phyloP scores from a whole-genome alignment of 257 asterid species.

The Primulina huaijiensis region DNA sequence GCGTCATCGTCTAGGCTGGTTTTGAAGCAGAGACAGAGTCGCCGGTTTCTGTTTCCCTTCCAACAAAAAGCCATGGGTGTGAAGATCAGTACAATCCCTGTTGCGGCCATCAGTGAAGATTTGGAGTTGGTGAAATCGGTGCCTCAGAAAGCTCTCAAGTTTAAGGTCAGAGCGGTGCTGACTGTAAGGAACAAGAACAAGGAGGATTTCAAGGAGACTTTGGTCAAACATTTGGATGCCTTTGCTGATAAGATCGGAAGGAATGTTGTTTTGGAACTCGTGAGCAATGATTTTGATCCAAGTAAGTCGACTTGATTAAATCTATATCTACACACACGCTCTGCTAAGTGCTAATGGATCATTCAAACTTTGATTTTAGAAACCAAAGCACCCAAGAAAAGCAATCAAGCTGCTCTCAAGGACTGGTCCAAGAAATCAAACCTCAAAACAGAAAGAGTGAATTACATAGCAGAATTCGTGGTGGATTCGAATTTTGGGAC shows the following conservation, averaged over 20 bases:
- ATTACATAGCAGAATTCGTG: constrained; percentile 66
- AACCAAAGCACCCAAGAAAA: constrained; percentile 65
- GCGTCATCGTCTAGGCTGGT: constrained; percentile 26
- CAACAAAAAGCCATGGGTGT: neutral
- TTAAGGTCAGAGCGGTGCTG: constrained; percentile 80
- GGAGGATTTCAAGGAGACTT: constrained; percentile 67
- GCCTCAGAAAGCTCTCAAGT: constrained; percentile 66
- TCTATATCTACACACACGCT: too few relatives aligned
- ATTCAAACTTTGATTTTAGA: constrained; percentile 30
- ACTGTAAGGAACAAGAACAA: constrained; percentile 75
- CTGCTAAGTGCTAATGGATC: too few relatives aligned
- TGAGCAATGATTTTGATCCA: constrained; percentile 77
- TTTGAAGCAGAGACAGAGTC: constrained; percentile 24
- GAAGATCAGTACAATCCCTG: constrained; percentile 29
- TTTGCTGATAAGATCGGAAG: constrained; percentile 76
- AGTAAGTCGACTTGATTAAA: constrained; percentile 38
- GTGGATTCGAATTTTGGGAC: constrained; percentile 79
- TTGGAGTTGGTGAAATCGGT: constrained; percentile 60
- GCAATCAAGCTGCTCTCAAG: constrained; percentile 60
- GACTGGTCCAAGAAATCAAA: constrained; percentile 94
- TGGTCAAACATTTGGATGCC: constrained; percentile 74
- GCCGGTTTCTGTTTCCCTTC: constrained; percentile 20
- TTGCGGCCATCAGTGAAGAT: constrained; percentile 78
- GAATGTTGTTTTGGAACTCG: constrained; percentile 66
- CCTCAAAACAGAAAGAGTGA: constrained; percentile 69